These are phyloP conservation scores for Symmetrospora coprosmae DNA, from an alignment of 768 basidiomycete genomes.

Conservation along the genomic window DNA sequence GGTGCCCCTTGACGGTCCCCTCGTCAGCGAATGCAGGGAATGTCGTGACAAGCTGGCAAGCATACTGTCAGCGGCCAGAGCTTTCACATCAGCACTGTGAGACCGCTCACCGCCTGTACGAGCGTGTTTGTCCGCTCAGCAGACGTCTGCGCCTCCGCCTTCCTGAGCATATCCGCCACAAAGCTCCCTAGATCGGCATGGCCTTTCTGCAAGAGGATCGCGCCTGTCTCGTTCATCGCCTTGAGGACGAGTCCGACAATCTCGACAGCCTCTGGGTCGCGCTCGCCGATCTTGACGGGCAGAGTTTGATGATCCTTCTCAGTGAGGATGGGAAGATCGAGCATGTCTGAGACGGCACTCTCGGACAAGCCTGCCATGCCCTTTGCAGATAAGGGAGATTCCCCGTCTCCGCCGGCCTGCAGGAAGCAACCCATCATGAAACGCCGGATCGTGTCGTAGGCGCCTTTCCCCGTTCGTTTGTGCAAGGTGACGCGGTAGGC, in stretches of 20 bases:
- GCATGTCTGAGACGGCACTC: background rate
- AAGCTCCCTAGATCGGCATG: background rate
- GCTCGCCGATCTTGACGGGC: constrained; percentile 21
- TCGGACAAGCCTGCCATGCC: constrained; percentile 20
- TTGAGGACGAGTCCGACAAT: constrained; percentile 22
- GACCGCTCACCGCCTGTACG: background rate
- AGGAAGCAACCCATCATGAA: constrained; percentile 19
- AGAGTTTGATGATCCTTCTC: constrained; percentile 22
- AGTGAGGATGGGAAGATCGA: background rate
- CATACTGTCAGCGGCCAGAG: too few relatives aligned
- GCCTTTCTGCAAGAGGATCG: constrained; percentile 2
- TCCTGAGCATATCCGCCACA: background rate
- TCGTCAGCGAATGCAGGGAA: constrained; percentile 23
- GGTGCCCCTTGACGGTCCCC: constrained; percentile 11
- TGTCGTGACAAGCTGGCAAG: background rate
- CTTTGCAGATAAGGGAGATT: background rate
- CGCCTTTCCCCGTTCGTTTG: constrained; percentile 18
- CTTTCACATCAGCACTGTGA: too few relatives aligned
- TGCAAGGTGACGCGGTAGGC: constrained; percentile 20
- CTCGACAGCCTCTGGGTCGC: constrained; percentile 17
- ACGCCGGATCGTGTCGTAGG: constrained; percentile 20
- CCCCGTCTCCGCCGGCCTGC: background rate
- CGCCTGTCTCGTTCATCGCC: constrained; percentile 21
- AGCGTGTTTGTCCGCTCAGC: background rate
- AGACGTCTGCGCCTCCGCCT: background rate